phyloP scores from a whole-genome alignment of 768 basidiomycete species.

The Boletus pseudopeckii region DNA sequence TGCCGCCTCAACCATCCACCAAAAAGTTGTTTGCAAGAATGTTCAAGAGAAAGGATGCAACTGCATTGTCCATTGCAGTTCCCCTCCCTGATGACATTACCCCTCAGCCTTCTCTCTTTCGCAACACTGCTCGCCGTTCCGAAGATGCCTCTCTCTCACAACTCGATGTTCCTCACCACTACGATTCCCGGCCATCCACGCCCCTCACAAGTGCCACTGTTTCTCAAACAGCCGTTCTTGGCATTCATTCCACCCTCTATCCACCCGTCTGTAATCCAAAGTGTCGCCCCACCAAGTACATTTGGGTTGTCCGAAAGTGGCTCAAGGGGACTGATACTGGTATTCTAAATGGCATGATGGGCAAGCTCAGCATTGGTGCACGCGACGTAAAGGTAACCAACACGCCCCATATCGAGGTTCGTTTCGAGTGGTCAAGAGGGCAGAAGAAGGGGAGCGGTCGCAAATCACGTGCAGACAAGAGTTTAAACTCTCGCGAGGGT shows the following conservation, averaged over 20 bases:
- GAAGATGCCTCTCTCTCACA: constrained; percentile 17
- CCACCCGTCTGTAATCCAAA: constrained; percentile 40
- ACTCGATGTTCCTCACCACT: constrained; percentile 2
- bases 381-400: constrained; percentile 19
- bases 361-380: constrained; percentile 32
- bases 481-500: constrained; percentile 1
- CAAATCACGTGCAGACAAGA: constrained; percentile 22
- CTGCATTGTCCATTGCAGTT: constrained; percentile 21
- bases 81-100: constrained; percentile 23
- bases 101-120: constrained; percentile 17
- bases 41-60: constrained; percentile 55
- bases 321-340: constrained; percentile 53
- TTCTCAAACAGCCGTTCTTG: constrained; percentile 52
- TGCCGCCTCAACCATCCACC: constrained; percentile 39
- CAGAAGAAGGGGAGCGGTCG: constrained; percentile 21
- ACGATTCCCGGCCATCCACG: constrained; percentile 14
- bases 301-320: constrained; percentile 78
- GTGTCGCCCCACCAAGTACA: constrained; percentile 50
- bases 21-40: constrained; percentile 66
- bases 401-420: constrained; percentile 55
- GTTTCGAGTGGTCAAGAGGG: constrained; percentile 73
- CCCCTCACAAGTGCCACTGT: constrained; percentile 12
- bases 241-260: constrained; percentile 63
- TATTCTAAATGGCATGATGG: constrained; percentile 44
- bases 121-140: constrained; percentile 3